phyloP scores from a whole-genome alignment of 805 yeast genomes.

The Zygoascus flipseniorum region DNA sequence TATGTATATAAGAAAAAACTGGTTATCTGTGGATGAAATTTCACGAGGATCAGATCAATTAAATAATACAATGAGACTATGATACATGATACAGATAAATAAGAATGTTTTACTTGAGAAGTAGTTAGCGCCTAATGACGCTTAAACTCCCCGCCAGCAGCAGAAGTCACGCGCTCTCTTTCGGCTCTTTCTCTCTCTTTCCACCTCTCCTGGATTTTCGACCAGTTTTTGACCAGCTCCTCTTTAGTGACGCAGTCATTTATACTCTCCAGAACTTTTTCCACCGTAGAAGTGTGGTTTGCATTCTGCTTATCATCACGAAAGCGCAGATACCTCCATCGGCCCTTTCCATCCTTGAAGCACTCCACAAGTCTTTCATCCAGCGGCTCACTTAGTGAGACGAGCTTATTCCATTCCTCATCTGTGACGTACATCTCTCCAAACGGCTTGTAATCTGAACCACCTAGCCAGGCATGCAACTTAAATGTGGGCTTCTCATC shows the following conservation, averaged over 20 bases:
- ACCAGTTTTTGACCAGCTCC: constrained; percentile 55
- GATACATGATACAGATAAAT: neutral
- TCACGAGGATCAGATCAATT: neutral
- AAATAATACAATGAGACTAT: neutral
- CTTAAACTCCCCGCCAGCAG: neutral
- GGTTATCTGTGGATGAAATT: neutral
- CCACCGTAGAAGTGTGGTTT: constrained; percentile 73
- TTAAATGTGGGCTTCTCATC: constrained; percentile 68
- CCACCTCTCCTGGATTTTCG: constrained; percentile 54
- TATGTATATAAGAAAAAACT: neutral
- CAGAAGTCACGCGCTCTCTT: neutral
- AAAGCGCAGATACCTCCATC: constrained; percentile 81
- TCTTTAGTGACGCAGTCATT: constrained; percentile 77
- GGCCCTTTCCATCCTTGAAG: constrained; percentile 52
- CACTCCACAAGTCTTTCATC: constrained; percentile 88
- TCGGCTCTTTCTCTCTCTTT: constrained; percentile 36
- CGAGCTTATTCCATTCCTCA: constrained; percentile 74
- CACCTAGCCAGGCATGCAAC: constrained; percentile 73
- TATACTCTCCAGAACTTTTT: constrained; percentile 74
- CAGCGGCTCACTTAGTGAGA: constrained; percentile 64
- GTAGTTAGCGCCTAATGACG: neutral
- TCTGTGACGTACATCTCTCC: constrained; percentile 54
- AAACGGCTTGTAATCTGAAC: constrained; percentile 49
- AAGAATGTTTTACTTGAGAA: neutral
- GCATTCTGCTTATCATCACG: constrained; percentile 90